Conservation (phyloP, 768 basidiomycete species). For the Guyanaporus albipodus region DNA sequence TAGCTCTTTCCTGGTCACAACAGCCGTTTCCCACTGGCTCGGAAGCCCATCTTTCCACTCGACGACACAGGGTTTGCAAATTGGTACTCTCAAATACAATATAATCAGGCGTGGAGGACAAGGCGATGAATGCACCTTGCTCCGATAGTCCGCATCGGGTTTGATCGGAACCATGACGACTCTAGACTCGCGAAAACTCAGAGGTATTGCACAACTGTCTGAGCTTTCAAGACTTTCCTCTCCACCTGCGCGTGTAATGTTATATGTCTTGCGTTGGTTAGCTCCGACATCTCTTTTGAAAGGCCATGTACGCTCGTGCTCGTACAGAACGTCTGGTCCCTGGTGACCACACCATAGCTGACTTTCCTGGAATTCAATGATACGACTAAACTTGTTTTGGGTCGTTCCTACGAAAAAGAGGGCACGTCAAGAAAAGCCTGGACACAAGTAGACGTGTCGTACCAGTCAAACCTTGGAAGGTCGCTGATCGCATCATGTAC, state of each 20-base stretch:
- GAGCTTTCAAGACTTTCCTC: conserved; percentile 38
- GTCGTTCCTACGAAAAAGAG: conserved; percentile 21
- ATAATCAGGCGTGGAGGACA: neutral
- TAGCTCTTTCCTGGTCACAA: neutral
- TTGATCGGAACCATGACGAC: conserved; percentile 56
- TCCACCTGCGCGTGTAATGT: conserved; percentile 64
- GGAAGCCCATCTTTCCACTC: conserved; percentile 48
- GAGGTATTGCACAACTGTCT: neutral
- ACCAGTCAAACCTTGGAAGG: conserved; percentile 74
- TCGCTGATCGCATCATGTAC: conserved; percentile 74
- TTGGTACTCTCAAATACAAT: conserved; percentile 52
- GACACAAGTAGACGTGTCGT: conserved; percentile 4
- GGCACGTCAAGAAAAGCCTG: neutral
- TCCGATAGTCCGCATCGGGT: conserved; percentile 59
- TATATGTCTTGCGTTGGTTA: conserved; percentile 51
- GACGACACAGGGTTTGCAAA: conserved; percentile 56
- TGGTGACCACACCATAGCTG: conserved; percentile 32
- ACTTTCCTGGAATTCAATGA: conserved; percentile 39
- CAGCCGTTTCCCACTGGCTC: conserved; percentile 37
- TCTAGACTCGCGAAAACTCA: conserved; percentile 34
- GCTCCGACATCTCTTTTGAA: conserved; percentile 46
- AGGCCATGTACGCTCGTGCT: conserved; percentile 33
- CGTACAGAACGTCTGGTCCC: conserved; percentile 29
- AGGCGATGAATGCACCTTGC: conserved; percentile 33
- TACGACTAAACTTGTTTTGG: conserved; percentile 7